Conservation (phyloP, 257 asterid genomes). For the Nicotiana benthamiana region DNA sequence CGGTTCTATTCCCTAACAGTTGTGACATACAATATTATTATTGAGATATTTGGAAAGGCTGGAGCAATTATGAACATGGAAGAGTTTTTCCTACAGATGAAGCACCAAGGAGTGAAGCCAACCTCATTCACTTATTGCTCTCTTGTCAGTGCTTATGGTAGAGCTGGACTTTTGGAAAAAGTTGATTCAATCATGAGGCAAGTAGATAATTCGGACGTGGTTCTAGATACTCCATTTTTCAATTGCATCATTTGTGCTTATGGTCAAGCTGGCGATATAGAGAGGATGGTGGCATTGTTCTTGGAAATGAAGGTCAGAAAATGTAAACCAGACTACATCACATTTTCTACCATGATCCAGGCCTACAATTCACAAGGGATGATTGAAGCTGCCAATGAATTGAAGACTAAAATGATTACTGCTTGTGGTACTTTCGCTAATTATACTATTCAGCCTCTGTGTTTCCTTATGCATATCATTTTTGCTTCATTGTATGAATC, state of each 20-base stretch:
- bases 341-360: constrained; percentile 61
- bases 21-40: constrained; percentile 65
- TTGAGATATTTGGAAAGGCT: constrained; percentile 73
- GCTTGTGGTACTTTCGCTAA: constrained; percentile 23
- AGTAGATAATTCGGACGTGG: constrained; percentile 69
- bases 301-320: constrained; percentile 52
- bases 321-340: constrained; percentile 65
- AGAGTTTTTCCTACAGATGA: constrained; percentile 69
- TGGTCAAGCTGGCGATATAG: constrained; percentile 69
- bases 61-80: constrained; percentile 65
- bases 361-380: constrained; percentile 59
- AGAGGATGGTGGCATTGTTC: constrained; percentile 58
- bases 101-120: constrained; percentile 78
- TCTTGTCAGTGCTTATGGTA: constrained; percentile 65
- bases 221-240: constrained; percentile 68
- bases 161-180: constrained; percentile 46
- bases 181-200: constrained; percentile 70
- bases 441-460: background rate
- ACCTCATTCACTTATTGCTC: constrained; percentile 74
- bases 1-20: constrained; percentile 65
- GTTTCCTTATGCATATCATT: background rate
- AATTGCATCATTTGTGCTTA: constrained; percentile 67
- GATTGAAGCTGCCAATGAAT: constrained; percentile 49
- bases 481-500: constrained; percentile 4
- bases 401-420: constrained; percentile 39